phyloP scores from a whole-genome alignment of 176 grass and related monocot species.

The Aegilops bicornis region DNA sequence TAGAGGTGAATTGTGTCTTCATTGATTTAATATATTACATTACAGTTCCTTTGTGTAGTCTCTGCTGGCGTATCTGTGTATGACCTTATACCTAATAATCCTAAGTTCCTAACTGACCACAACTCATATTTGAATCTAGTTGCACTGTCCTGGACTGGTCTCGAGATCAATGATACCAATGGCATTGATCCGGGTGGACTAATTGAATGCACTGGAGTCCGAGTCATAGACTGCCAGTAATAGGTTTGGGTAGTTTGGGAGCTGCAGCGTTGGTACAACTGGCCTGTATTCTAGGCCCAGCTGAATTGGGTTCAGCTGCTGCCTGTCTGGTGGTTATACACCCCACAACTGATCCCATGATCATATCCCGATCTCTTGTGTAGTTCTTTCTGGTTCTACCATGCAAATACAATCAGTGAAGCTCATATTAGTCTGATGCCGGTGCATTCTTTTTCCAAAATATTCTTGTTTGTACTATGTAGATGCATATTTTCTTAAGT shows the following conservation, averaged over 20 bases:
- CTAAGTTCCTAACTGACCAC: neutral
- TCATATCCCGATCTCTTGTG: slow-evolving; percentile 10
- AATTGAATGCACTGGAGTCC: neutral
- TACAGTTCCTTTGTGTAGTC: neutral
- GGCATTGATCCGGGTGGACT: neutral
- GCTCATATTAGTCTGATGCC: neutral
- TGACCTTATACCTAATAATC: neutral
- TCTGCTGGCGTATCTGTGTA: neutral
- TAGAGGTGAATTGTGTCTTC: neutral
- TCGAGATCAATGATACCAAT: neutral
- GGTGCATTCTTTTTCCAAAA: neutral
- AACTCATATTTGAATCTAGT: neutral
- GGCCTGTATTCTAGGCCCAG: neutral
- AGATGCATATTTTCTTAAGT: slow-evolving; percentile 6
- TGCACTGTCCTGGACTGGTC: neutral
- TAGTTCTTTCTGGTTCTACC: slow-evolving; percentile 9
- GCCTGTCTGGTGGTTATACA: neutral
- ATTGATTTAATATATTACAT: neutral
- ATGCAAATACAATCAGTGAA: neutral
- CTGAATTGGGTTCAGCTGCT: neutral
- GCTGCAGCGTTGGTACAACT: neutral
- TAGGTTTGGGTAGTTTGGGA: neutral
- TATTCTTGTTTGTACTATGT: neutral
- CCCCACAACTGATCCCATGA: neutral
- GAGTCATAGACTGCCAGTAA: neutral